A percentile compares a stretch with the other conserved stretches of the same genome.
These are phyloP conservation scores for Persicaria tinctoria DNA, from an alignment of 148 eudicot species.

Conservation along the genomic window DNA sequence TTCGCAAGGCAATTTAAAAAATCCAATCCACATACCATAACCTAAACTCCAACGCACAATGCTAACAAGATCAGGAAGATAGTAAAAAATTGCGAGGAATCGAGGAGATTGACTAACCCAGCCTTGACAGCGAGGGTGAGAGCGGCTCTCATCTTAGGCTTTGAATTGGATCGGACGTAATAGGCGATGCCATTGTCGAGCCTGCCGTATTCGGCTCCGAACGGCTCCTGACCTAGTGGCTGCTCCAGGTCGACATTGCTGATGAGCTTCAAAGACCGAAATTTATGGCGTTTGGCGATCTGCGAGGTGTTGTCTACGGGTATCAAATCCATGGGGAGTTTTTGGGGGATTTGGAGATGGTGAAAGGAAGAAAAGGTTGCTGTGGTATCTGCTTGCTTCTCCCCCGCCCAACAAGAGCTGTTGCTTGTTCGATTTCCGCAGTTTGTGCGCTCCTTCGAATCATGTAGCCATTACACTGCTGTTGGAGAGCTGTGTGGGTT, in stretches of 20 bases:
- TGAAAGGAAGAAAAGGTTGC: not conserved
- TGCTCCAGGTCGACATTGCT: conserved; percentile 47
- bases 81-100: not conserved
- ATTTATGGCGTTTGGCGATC: conserved; percentile 46
- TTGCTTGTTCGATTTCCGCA: not conserved
- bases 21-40: not conserved
- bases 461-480: not conserved
- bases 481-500: too few relatives aligned
- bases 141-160: conserved; percentile 89
- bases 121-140: conserved; percentile 80
- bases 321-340: conserved; percentile 51
- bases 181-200: conserved; percentile 69
- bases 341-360: not conserved
- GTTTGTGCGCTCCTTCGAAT: not conserved
- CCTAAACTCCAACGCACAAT: not conserved
- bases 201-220: conserved; percentile 60
- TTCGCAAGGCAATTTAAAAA: not conserved
- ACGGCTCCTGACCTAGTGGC: conserved; percentile 38
- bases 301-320: conserved; percentile 44
- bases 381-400: not conserved
- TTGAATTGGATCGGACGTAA: conserved; percentile 75
- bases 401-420: not conserved
- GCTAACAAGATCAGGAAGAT: too few relatives aligned
- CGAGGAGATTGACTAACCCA: conserved; percentile 32
- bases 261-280: conserved; percentile 59